A percentile compares a stretch with the other conserved stretches of the same genome.
Evolutionary conservation across 2,329 filamentous ascomycete genomes (phyloP).

Genomic region (Clonostachys rhizophaga): DNA sequence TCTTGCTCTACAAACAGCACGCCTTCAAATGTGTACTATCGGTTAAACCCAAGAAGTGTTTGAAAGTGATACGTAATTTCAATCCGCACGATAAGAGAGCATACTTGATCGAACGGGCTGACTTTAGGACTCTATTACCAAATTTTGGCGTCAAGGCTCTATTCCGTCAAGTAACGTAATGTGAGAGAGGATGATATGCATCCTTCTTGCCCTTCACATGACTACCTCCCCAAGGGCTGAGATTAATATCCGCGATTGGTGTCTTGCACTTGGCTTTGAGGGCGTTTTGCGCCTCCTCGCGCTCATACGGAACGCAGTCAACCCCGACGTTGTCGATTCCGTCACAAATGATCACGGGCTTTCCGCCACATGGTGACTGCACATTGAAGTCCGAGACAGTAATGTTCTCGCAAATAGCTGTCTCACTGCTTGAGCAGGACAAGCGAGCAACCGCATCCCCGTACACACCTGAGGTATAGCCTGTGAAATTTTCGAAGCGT

Average conservation of each 20-base stretch:
- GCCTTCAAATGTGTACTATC: too few species aligned
- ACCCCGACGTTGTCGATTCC: conserved; percentile 28
- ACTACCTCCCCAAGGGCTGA: neutral
- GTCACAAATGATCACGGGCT: conserved; percentile 44
- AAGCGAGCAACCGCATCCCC: conserved; percentile 49
- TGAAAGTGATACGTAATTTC: too few species aligned
- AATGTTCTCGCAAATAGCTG: conserved; percentile 52
- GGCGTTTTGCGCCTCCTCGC: neutral
- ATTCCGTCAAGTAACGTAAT: neutral
- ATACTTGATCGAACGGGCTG: too few species aligned
- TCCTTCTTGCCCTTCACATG: neutral
- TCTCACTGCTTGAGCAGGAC: conserved; percentile 45
- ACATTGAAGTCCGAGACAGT: conserved; percentile 49
- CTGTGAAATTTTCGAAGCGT: conserved; percentile 52
- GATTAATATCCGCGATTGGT: neutral
- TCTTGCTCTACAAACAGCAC: too few species aligned
- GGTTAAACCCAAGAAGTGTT: too few species aligned
- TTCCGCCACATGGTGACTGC: conserved; percentile 38
- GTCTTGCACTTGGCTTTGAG: neutral
- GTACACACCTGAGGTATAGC: conserved; percentile 50
- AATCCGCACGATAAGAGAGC: too few species aligned
- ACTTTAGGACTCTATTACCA: too few species aligned
- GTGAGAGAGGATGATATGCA: neutral
- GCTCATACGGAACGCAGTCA: conserved; percentile 18
- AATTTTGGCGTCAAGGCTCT: too few species aligned